A percentile compares a stretch with the other conserved stretches of the same genome.
These are phyloP conservation scores for Colletotrichum spaethianum DNA, from an alignment of 2,329 filamentous ascomycete species.

Conservation along the genomic window DNA sequence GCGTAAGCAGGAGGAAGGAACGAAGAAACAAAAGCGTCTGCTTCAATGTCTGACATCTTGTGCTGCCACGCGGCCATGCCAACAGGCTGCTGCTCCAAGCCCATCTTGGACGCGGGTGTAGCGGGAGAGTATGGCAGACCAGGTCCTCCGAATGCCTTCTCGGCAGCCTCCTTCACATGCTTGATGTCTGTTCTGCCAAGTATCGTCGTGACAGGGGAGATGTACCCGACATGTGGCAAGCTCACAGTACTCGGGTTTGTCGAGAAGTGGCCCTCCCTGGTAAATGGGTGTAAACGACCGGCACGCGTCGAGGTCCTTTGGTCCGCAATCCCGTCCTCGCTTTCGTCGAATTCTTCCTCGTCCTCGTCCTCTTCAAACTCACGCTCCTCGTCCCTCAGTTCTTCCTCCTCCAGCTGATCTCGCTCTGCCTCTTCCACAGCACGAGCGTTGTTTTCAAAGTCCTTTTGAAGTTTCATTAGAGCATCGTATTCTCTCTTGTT, in stretches of 20 bases:
- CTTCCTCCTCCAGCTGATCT: slow-evolving; percentile 53
- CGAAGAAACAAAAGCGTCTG: slow-evolving; percentile 78
- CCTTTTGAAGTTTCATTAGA: slow-evolving; percentile 69
- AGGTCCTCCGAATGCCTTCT: slow-evolving; percentile 81
- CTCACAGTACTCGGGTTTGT: slow-evolving; percentile 81
- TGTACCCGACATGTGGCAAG: slow-evolving; percentile 79
- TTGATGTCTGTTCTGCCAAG: slow-evolving; percentile 78
- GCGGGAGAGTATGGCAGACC: slow-evolving; percentile 83
- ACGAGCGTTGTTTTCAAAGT: slow-evolving; percentile 62
- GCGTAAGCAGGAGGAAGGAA: slow-evolving; percentile 81
- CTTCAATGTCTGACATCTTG: slow-evolving; percentile 82
- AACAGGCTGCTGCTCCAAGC: slow-evolving; percentile 74
- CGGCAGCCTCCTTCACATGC: slow-evolving; percentile 81
- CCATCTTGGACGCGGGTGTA: slow-evolving; percentile 72
- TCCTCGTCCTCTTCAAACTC: slow-evolving; percentile 47
- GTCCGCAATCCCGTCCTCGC: slow-evolving; percentile 36
- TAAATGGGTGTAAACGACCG: slow-evolving; percentile 80
- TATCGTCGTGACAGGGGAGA: slow-evolving; percentile 78
- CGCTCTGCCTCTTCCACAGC: slow-evolving; percentile 50
- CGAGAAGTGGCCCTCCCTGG: slow-evolving; percentile 79
- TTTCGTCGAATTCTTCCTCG: slow-evolving; percentile 54
- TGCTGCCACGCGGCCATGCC: slow-evolving; percentile 74
- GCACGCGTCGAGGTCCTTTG: slow-evolving; percentile 45
- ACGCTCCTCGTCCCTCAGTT: slow-evolving; percentile 55
- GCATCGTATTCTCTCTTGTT: slow-evolving; percentile 69